A percentile compares a stretch with the other conserved stretches of the same genome.
Conservation (phyloP, 2,329 filamentous ascomycete genomes). For the Lecanoromycetidae sp. region DNA sequence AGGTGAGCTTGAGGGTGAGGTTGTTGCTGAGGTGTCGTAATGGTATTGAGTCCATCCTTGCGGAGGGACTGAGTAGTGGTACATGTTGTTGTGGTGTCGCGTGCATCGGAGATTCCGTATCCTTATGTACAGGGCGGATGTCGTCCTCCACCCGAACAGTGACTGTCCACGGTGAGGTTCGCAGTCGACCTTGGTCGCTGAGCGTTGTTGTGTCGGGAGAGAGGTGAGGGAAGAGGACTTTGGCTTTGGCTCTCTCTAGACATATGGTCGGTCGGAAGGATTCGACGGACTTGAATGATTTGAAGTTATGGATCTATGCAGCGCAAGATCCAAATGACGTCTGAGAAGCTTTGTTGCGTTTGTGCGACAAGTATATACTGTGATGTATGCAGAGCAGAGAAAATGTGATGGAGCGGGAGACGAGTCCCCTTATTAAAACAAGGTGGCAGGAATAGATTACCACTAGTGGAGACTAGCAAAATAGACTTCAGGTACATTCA, state of each 20-base stretch:
- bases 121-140: slow-evolving; percentile 12
- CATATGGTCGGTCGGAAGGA: slow-evolving; percentile 16
- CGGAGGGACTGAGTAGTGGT: slow-evolving; percentile 36
- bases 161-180: background rate
- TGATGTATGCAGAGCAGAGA: background rate
- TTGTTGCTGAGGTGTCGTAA: slow-evolving; percentile 37
- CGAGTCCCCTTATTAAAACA: background rate
- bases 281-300: slow-evolving; percentile 2
- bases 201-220: slow-evolving; percentile 10
- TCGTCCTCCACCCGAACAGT: slow-evolving; percentile 14
- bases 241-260: slow-evolving; percentile 16
- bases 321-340: slow-evolving; percentile 10
- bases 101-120: slow-evolving; percentile 12
- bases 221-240: slow-evolving; percentile 14
- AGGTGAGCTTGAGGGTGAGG: slow-evolving; percentile 35
- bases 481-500: too few relatives aligned
- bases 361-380: slow-evolving; percentile 7
- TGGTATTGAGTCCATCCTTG: slow-evolving; percentile 38
- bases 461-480: too few relatives aligned
- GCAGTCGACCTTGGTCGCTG: slow-evolving; percentile 7
- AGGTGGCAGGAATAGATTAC: slow-evolving; percentile 7
- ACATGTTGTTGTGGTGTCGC: slow-evolving; percentile 25
- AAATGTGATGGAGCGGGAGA: background rate
- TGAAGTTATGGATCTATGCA: slow-evolving; percentile 7
- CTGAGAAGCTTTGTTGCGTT: background rate